Base-by-base conservation (phyloP, 2,329 filamentous ascomycete genomes). In the Conoideocrella luteorostrata region DNA sequence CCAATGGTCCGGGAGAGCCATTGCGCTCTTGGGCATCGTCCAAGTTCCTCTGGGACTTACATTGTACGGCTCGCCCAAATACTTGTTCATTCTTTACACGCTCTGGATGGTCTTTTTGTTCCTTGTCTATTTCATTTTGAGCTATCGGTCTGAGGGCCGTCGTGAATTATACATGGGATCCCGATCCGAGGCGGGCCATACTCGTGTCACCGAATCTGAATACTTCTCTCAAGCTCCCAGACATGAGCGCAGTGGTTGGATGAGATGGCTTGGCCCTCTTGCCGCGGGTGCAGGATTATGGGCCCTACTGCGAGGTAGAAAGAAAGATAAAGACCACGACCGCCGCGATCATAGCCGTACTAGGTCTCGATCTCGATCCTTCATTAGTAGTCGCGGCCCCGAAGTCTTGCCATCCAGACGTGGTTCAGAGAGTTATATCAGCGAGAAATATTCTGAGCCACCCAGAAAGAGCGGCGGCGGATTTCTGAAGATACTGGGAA, bases 31-130 rank as follows among this genome's bases (percentile, higher is more conserved):
- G 4, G 93, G 88, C 1, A 82, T 97, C 51, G 77, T 83, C 4
- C 93, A 98, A 60, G 80, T 98, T 10, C 86, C 93, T 0, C 73
- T 98, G 1, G 93, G 93, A 0, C 72, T 98, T 37, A 90, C 90
- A 0, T 72, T 98, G 1, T 98, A 96, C 57, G 93, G 93, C 5
- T 95, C 90, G 23, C 91, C 93, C 5, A 80, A 84, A 56, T 78
- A 77, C 29, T 74, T 90, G 4, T 98, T 97, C 61, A 81, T 98
- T 41, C 70, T 97, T 4, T 98, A 86, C 57, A 77, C 90, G 0
- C 50, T 97, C 1, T 91, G 84, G 72, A 84, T 85, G 61, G 78
- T 80, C 22, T 72, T 86, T 15, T 68, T 96, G 26, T 53, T 96
- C 13, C 56, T 89, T 2, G 51, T 80, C 12, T 96, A 89, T 64